Evolutionary conservation across 75 land plant species (phyloP).

Genomic region (Azolla pinnata): DNA sequence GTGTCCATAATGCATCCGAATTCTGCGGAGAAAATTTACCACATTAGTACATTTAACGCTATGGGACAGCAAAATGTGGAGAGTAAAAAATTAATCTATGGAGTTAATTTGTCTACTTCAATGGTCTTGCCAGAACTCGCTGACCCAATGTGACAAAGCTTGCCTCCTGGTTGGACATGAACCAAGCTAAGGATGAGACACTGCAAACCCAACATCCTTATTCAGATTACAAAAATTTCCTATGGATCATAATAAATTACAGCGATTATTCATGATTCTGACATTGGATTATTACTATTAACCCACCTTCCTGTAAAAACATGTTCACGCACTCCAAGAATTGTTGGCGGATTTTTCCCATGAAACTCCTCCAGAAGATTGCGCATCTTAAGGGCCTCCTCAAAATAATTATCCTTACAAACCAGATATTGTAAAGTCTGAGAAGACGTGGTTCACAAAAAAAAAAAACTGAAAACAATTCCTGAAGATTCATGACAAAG

Average conservation of each 20-base stretch:
- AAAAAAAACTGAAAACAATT: too few species aligned
- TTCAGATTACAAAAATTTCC: not conserved
- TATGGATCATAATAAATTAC: not conserved
- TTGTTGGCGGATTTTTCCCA: constrained; percentile 22
- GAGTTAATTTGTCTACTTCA: constrained; percentile 40
- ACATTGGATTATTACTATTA: too few species aligned
- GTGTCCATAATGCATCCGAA: constrained; percentile 96
- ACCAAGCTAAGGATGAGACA: constrained; percentile 89
- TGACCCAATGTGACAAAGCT: constrained; percentile 96
- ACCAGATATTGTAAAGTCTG: not conserved
- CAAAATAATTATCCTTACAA: constrained; percentile 39
- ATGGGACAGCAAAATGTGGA: not conserved
- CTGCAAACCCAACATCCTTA: constrained; percentile 46
- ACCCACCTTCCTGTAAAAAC: constrained; percentile 52
- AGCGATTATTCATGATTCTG: too few species aligned
- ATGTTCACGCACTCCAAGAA: constrained; percentile 49
- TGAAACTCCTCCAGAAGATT: constrained; percentile 41
- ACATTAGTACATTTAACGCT: not conserved
- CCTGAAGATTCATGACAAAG: too few species aligned
- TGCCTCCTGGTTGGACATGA: constrained; percentile 94
- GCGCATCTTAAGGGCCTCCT: constrained; percentile 46
- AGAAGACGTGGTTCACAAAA: not conserved
- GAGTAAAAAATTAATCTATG: not conserved
- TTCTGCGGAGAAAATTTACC: constrained; percentile 32
- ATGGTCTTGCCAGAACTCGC: constrained; percentile 73